Conservation (phyloP, 148 eudicot species). For the Cornus controversa region DNA sequence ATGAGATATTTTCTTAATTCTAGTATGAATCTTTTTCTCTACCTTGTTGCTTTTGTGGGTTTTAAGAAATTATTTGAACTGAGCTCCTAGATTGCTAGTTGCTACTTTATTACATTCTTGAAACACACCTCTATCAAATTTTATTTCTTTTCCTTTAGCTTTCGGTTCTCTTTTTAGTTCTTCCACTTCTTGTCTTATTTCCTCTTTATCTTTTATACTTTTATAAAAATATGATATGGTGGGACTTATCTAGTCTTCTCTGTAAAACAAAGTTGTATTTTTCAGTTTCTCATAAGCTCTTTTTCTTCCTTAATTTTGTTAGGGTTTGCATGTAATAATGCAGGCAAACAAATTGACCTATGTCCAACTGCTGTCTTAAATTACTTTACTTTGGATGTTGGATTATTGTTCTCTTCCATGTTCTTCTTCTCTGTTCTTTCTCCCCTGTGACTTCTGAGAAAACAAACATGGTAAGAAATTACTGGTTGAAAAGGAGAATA, state of each 20-base stretch:
- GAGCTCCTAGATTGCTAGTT: neutral
- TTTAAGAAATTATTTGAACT: slow-evolving; percentile 9
- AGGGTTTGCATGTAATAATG: neutral
- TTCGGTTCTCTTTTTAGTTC: neutral
- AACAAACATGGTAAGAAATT: neutral
- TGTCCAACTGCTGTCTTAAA: neutral
- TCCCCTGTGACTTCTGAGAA: neutral
- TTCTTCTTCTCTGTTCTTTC: too few species aligned
- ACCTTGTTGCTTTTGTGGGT: neutral
- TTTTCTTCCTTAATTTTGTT: slow-evolving; percentile 2
- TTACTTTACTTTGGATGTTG: neutral
- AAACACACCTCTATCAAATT: neutral
- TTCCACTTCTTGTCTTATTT: neutral
- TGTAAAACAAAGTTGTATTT: slow-evolving; percentile 4
- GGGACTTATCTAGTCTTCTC: slow-evolving; percentile 4
- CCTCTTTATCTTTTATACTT: neutral
- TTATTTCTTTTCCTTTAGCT: neutral
- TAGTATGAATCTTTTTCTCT: neutral
- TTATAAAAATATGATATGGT: slow-evolving; percentile 7
- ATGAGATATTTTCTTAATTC: neutral
- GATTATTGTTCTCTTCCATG: neutral
- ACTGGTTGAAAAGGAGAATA: too few species aligned
- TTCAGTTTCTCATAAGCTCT: neutral
- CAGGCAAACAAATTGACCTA: neutral
- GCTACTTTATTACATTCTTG: neutral